Evolutionary conservation across 164 flowering plant genomes (phyloP), one percentile per base, ranked within the genome.

Genomic region (Buxus sempervirens): DNA sequence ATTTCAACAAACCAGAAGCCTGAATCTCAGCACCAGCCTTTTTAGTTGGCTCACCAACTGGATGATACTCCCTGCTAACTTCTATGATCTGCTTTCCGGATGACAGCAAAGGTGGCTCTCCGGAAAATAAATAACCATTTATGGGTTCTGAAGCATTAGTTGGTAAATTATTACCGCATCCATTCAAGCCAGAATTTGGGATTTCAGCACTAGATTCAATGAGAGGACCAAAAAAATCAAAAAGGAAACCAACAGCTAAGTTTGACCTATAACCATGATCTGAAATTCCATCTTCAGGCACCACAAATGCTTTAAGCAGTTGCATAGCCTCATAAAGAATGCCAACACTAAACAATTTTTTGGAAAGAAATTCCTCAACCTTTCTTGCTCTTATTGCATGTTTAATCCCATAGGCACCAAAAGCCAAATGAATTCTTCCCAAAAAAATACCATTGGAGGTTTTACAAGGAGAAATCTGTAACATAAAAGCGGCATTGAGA

Each of bases 401-500:
- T 64, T 79, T 81, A 25, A 85, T 82, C 61, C 97, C 98, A 73
- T 70, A 89, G 55, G 93, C 93, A 59, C 97, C 97, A 79, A 94
- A 91, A 72, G 85, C 92, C 83, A 94, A 73, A 64, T 41, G 80
- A 57, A 89, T 75, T 38, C 67, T 76, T 60, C 82, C 78, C 36
- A 94, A 53, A 18, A 79, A 48, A 70, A 74, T 48, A 48, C 66
- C 77, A 51, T 70, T 73, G 49, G 74, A 70, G 25, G 54, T 54
- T 54, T 77, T 63, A 68, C 51, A 57, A 27, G 54, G 60, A 64
- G 88, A 82, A 64, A 85, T 72, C 71, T 83, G 80, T 67, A 86
- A 90, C 73, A 85, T 72, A 74, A 94, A 91, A 65, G 97, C 96
- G 68, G 96, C 93, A 82, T 90, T 85, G 60, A 91, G 60, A 78